Evolutionary conservation across 768 basidiomycete genomes (phyloP).

Genomic region (Psilocybe cyanescens): DNA sequence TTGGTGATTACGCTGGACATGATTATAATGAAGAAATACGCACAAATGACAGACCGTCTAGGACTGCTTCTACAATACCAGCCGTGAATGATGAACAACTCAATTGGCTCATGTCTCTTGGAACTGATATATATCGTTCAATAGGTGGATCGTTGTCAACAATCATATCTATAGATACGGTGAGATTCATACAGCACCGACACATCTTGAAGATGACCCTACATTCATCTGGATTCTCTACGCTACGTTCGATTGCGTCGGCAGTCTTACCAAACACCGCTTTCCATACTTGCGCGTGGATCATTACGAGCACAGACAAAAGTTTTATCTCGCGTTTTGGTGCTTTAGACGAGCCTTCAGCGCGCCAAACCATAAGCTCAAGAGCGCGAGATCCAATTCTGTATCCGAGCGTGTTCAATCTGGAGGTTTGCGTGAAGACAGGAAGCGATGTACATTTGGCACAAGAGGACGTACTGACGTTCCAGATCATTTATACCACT

Average conservation of each 20-base stretch:
- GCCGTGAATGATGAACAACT: conserved; percentile 98
- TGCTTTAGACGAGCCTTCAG: conserved; percentile 79
- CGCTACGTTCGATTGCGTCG: conserved; percentile 94
- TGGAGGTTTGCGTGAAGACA: conserved; percentile 33
- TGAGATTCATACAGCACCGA: conserved; percentile 1
- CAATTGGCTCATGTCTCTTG: conserved; percentile 90
- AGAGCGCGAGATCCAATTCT: conserved; percentile 87
- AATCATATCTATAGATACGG: conserved; percentile 79
- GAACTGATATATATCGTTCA: conserved; percentile 91
- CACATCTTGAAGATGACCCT: conserved; percentile 1
- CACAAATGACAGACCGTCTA: conserved; percentile 94
- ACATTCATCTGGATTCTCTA: conserved; percentile 97
- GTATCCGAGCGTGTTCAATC: conserved; percentile 92
- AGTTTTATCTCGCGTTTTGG: conserved; percentile 93
- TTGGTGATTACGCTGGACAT: conserved; percentile 3
- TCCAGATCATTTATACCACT: conserved; percentile 95
- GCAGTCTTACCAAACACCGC: conserved; percentile 93
- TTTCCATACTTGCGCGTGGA: conserved; percentile 95
- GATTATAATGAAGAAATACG: conserved; percentile 34
- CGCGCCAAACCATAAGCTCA: conserved; percentile 83
- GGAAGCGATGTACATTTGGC: neutral
- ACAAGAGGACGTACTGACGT: conserved; percentile 61
- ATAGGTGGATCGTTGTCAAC: conserved; percentile 95
- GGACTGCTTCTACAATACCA: conserved; percentile 94
- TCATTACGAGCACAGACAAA: conserved; percentile 88